Evolutionary conservation across 129 eudicot species (phyloP).

Genomic region (Escallonia rubra): DNA sequence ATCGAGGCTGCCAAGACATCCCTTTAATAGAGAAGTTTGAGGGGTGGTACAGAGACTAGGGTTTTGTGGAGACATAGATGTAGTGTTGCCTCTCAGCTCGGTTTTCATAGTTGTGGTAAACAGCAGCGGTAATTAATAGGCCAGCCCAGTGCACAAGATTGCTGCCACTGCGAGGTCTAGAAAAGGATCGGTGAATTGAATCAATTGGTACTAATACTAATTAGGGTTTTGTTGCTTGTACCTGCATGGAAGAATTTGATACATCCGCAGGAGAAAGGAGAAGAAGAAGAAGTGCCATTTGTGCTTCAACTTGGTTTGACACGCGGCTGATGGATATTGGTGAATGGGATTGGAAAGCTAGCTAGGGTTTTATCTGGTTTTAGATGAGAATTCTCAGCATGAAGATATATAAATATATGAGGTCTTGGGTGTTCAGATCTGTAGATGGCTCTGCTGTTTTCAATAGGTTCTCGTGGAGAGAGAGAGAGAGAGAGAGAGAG

Average conservation of each 20-base stretch:
- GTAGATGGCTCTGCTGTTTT: background rate
- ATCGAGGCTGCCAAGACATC: constrained; percentile 61
- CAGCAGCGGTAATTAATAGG: too few relatives aligned
- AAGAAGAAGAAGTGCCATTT: background rate
- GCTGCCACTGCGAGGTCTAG: too few relatives aligned
- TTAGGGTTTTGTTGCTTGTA: constrained; percentile 13
- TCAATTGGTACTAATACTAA: background rate
- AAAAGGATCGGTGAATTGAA: background rate
- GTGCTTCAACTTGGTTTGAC: background rate
- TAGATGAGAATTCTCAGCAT: background rate
- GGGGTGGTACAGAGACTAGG: constrained; percentile 28
- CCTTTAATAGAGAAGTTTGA: constrained; percentile 39
- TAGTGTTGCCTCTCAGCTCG: constrained; percentile 39
- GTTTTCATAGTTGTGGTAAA: constrained; percentile 37
- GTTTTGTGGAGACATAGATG: constrained; percentile 42
- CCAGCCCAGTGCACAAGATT: too few relatives aligned
- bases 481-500: background rate
- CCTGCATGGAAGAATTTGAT: constrained; percentile 6
- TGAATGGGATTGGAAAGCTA: background rate
- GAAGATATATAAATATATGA: background rate
- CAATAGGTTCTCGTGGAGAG: background rate
- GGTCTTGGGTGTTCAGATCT: background rate
- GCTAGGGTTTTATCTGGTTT: background rate
- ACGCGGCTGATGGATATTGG: background rate
- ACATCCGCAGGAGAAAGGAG: background rate